phyloP scores from a whole-genome alignment of 2,329 filamentous ascomycete genomes.

The Fusarium sarcochroum region DNA sequence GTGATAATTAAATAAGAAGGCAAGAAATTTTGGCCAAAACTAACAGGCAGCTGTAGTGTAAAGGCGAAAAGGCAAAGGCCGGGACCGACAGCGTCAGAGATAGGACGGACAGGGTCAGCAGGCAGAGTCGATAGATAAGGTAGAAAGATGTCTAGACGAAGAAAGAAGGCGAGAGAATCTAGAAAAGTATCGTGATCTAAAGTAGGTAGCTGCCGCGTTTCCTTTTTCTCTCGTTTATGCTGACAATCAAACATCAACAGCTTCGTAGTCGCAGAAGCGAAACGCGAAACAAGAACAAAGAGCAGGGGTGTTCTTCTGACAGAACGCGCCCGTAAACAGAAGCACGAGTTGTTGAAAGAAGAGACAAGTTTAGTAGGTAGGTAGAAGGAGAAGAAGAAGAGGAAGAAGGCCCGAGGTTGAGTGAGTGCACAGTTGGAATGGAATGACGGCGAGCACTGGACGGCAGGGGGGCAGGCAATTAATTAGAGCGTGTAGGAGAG shows the following conservation, averaged over 20 bases:
- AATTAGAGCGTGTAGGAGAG: not conserved
- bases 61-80: not conserved
- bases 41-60: not conserved
- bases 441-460: conserved; percentile 18
- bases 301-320: not conserved
- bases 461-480: not conserved
- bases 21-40: not conserved
- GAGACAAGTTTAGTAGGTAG: not conserved
- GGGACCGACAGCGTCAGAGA: not conserved
- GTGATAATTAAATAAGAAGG: conserved; percentile 1
- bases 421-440: conserved; percentile 11
- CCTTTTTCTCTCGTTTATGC: not conserved
- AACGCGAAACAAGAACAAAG: not conserved
- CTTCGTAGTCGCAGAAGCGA: not conserved
- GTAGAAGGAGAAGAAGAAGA: not conserved
- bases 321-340: not conserved
- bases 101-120: not conserved
- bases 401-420: not conserved
- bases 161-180: not conserved
- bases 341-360: not conserved
- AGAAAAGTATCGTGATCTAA: conserved; percentile 4
- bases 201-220: conserved; percentile 3
- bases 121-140: not conserved
- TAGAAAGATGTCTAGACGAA: conserved; percentile 1
- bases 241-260: not conserved